phyloP scores from a whole-genome alignment of 2,329 filamentous ascomycete genomes.

The Phialophora verrucosa region DNA sequence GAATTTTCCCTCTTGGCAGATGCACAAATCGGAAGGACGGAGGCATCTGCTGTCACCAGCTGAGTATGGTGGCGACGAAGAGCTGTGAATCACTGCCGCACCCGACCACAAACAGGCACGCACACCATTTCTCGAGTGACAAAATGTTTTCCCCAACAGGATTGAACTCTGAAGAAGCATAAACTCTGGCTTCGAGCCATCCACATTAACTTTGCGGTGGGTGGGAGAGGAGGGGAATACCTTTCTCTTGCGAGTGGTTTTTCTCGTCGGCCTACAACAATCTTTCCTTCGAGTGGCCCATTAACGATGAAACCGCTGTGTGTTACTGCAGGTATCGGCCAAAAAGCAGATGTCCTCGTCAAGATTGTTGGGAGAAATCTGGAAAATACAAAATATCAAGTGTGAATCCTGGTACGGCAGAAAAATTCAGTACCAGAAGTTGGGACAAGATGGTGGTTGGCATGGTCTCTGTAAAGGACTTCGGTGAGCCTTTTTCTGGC shows the following conservation, averaged over 20 bases:
- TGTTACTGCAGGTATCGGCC: background rate
- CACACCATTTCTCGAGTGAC: background rate
- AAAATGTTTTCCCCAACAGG: background rate
- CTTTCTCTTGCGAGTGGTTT: slow-evolving; percentile 1
- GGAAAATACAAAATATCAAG: background rate
- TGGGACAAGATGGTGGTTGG: background rate
- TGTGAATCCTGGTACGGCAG: background rate
- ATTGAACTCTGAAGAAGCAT: background rate
- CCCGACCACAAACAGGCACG: background rate
- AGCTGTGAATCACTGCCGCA: background rate
- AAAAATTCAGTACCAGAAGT: background rate
- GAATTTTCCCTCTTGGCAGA: background rate
- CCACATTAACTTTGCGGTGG: background rate
- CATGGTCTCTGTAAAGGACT: background rate
- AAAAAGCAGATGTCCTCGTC: background rate
- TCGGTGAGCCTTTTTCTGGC: no score
- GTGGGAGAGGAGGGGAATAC: background rate
- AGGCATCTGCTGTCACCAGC: background rate
- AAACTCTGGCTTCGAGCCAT: background rate
- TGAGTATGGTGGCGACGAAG: background rate
- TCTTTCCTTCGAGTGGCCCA: background rate
- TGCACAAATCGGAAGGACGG: background rate
- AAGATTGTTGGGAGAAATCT: background rate
- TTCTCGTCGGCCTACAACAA: background rate
- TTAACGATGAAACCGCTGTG: background rate